Evolutionary conservation across 2,329 filamentous ascomycete genomes (phyloP).

Genomic region (Tolypocladium tundrense): DNA sequence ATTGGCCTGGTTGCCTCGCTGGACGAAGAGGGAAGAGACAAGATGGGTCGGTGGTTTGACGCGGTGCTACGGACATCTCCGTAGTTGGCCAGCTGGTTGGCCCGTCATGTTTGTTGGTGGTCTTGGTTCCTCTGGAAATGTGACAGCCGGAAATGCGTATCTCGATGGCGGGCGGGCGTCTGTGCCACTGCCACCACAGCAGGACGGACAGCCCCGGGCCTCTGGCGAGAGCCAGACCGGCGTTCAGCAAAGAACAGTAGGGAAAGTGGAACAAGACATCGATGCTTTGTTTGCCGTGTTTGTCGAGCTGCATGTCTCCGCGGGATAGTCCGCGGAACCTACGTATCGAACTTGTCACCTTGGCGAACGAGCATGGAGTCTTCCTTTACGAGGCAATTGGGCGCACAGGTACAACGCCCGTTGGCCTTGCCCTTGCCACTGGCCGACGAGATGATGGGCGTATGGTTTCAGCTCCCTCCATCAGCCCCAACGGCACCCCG

Average conservation of each 20-base stretch:
- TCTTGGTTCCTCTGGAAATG: background rate
- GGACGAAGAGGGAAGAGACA: slow-evolving; percentile 15
- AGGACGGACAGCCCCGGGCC: background rate
- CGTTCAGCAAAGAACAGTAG: background rate
- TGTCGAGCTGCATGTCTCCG: background rate
- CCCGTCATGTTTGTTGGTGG: background rate
- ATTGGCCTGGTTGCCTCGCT: slow-evolving; percentile 34
- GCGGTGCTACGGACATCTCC: slow-evolving; percentile 1
- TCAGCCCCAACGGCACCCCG: background rate
- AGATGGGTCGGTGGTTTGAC: slow-evolving; percentile 6
- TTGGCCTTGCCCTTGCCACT: background rate
- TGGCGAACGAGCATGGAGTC: background rate
- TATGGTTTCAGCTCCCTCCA: background rate
- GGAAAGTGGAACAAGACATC: background rate
- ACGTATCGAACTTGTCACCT: background rate
- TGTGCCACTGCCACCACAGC: background rate
- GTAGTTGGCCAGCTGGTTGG: background rate
- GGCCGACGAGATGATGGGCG: background rate
- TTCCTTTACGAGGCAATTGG: background rate
- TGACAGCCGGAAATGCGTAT: background rate
- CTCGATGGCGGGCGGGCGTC: background rate
- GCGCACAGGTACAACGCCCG: background rate
- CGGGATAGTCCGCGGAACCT: background rate
- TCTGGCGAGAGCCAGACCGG: background rate
- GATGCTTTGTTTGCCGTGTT: background rate